These are phyloP conservation scores for Syzygium oleosum DNA, from an alignment of 345 rosid genomes.

Conservation along the genomic window DNA sequence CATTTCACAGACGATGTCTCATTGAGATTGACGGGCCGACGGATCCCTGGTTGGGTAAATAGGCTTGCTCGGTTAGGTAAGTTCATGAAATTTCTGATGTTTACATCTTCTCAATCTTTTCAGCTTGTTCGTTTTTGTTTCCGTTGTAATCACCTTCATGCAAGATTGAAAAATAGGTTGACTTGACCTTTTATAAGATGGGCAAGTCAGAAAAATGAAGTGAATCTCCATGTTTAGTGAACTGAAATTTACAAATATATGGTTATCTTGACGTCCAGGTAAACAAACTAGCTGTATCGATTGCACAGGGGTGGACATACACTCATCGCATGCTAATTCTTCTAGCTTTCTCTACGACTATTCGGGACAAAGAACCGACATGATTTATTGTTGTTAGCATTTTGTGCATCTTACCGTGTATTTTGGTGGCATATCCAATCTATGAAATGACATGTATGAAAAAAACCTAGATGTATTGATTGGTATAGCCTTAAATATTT, in stretches of 20 bases:
- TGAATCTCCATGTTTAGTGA: neutral
- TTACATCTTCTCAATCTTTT: neutral
- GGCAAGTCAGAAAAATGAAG: neutral
- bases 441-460: neutral
- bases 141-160: neutral
- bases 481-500: neutral
- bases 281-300: neutral
- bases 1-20: conserved; percentile 66
- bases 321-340: neutral
- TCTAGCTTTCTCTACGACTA: neutral
- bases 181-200: neutral
- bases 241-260: neutral
- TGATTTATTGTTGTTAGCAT: neutral
- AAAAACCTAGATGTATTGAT: neutral
- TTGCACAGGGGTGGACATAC: neutral
- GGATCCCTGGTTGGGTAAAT: conserved; percentile 72
- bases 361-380: neutral
- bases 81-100: neutral
- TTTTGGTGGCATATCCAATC: neutral
- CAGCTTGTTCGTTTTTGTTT: neutral
- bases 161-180: neutral
- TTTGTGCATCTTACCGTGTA: neutral
- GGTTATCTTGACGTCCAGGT: neutral
- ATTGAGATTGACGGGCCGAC: conserved; percentile 40
- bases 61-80: conserved; percentile 76